Base-by-base conservation (phyloP, 805 yeast genomes). In the Starmerella roubikii region DNA sequence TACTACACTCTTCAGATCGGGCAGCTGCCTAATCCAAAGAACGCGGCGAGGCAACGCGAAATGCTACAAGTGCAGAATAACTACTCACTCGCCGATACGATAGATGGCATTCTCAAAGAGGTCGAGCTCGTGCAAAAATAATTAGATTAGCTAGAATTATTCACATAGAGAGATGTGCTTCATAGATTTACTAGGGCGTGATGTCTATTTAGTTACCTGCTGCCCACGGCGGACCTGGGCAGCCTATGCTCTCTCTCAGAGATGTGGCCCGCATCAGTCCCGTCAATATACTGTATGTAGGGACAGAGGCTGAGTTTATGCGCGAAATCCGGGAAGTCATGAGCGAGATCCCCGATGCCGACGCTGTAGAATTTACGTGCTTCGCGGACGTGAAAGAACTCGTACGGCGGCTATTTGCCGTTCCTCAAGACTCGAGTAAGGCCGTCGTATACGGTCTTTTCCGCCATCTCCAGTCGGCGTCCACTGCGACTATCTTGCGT, bases 1-100 rank as follows among this genome's bases (percentile, higher is more conserved):
- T 53, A 54, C 42, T 42, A 43, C 17, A 44, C 52, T 7, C 37
- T 53, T 15, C 55, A 54, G 37, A 39, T 37, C 2, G 53, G 52
- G 20, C 57, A 51, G 31, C 15, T 51, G 10, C 56, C 56, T 9
- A 44, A 47, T 30, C 29, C 39, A 16, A 28, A 24, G 20, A 50
- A 51, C 27, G 32, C 26, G 19, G 30, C 33, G 19, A 45, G 50
- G 3, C 44, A 45, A 30, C 42, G 35, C 17, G 45, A 42, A 10
- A 32, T 47, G 30, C 52, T 53, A 19, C 42, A 31, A 8, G 35
- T 45, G 32, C 30, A 38, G n/a, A 45, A 46, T 16, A 47, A 50
- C 36, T 51, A 41, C 42, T 26, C 49, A 7, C 30, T 47, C 25
- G 44, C 52, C n/a, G 47, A 46, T 10, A 53, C 48, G 6, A 25